Base-by-base conservation (phyloP, 495 filamentous ascomycete species). In the Tuber magnatum region DNA sequence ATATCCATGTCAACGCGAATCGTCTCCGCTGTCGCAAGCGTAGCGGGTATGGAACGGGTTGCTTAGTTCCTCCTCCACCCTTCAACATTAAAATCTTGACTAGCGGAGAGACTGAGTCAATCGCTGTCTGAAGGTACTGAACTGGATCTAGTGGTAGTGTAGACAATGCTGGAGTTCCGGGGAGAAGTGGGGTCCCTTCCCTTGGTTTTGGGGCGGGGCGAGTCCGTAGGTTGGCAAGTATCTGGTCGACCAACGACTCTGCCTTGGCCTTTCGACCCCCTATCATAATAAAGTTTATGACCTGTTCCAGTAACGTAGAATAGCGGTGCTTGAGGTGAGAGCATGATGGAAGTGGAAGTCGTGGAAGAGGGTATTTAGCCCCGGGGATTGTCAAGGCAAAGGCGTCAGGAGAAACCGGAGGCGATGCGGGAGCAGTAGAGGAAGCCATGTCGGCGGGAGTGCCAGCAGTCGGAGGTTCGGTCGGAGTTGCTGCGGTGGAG, bases 91-190 rank as follows among this genome's bases (percentile, higher is more conserved):
- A 88, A 80, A 98, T 89, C 42, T 91, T 91, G 80, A 98, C 84
- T 38, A 99, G 86, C 35, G 95, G 95, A 20, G 93, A 93, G n/a
- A 98, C 91, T 18, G 93, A 97, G 87, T 99, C 95, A 82, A 99
- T 91, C n/a, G 94, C 93, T 51, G 94, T 85, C 0, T 90, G 92
- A 56, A 97, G 89, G 84, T 94, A 94, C 68, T 89, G 86, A 43
- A 94, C 85, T 16, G 94, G 91, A 85, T 96, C 88, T 32, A 92
- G 86, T 12, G 92, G 91, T 43, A 97, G 88, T 71, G 94, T 90
- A 14, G 87, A 83, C 38, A 91, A 86, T 0, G 93, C 90, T 2
- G 93, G 93, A 22, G 89, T 84, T 76, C 89, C 90, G 0, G 91
- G 89, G 72, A 97, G 84, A 28, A 98, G 88, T 35, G 91, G 92